Base-by-base conservation (phyloP, 2,329 filamentous ascomycete genomes). In the Cadophora gregata region DNA sequence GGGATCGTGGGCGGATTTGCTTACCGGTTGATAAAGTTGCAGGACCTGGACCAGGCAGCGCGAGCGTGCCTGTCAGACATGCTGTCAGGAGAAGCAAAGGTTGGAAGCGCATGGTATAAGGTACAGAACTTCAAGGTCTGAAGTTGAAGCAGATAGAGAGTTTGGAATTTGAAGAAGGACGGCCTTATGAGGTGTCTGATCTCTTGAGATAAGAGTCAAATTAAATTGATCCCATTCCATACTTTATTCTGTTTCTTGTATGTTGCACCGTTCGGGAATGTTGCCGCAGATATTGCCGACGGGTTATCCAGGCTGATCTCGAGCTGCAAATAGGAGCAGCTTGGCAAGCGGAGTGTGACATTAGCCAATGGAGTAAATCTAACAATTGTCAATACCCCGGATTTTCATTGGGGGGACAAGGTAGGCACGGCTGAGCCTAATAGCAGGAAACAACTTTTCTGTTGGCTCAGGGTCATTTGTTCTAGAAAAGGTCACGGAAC, bases 361-460 rank as follows among this genome's bases (percentile, higher is more conserved):
- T 64, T 53, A 64, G 55, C 62, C 62, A 64, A 59, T 45, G 21
- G 14, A 56, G 45, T 38, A 16, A 42, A 51, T 38, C 10, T 24
- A 62, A 27, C 21, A 38, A 62, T 29, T 62, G 29, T 62, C 4
- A 33, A 16, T 59, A 59, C 55, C 53, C 55, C 42, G 27, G 55
- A 59, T 42, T 51, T 38, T 59, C 16, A 60, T 53, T 64, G 53
- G 62, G 24, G 58, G 16, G 62, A 55, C 62, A 64, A 64, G 62
- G 42, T 47, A 59, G 24, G 33, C 29, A 59, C 55, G 62, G 62
- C 62, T 64, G 62, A 64, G 55, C 42, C 58, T 59, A 51, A 64
- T 51, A 47, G 14, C 16, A 53, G n/a, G 29, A 16, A n/a, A 29
- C 19, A 42, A 36, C 53, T 14, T 51, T 19, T 51, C 47, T 33